These are phyloP conservation scores for Irineochytrium annulatum DNA, from an alignment of 192 early-diverging fungal genomes.

Conservation along the genomic window DNA sequence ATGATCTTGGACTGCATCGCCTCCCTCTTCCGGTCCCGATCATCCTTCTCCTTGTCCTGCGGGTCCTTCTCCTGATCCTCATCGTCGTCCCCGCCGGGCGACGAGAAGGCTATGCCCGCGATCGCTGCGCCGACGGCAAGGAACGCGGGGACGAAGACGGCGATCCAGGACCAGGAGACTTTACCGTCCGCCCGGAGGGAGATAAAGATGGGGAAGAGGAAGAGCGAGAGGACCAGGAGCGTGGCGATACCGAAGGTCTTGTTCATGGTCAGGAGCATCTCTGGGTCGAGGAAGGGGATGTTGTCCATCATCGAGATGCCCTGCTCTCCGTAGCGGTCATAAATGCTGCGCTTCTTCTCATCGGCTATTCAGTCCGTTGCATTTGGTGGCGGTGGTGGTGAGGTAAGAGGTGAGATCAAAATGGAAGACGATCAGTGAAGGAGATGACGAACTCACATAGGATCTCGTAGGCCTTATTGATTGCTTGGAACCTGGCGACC, in stretches of 20 bases:
- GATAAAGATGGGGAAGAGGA: constrained; percentile 81
- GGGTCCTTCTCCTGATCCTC: constrained; percentile 43
- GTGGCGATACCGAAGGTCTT: constrained; percentile 31
- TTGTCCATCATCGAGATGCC: constrained; percentile 43
- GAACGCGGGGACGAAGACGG: constrained; percentile 83
- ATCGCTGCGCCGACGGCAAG: constrained; percentile 54
- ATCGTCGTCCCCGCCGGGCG: constrained; percentile 21
- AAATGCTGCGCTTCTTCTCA: constrained; percentile 76
- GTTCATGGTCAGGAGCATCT: constrained; percentile 40
- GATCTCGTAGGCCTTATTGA: constrained; percentile 83
- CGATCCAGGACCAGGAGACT: constrained; percentile 64
- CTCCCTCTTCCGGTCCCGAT: constrained; percentile 3
- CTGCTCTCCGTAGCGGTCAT: constrained; percentile 75
- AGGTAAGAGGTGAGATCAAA: background rate
- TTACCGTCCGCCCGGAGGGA: constrained; percentile 68
- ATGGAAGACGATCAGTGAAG: no score
- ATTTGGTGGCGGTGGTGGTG: constrained; percentile 45
- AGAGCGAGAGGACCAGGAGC: constrained; percentile 52
- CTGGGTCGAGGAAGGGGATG: constrained; percentile 44
- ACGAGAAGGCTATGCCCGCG: constrained; percentile 24
- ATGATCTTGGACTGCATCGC: constrained; percentile 10
- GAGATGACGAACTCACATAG: constrained; percentile 34
- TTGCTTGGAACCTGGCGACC: constrained; percentile 74
- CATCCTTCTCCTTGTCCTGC: constrained; percentile 41
- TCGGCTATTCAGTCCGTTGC: constrained; percentile 26